Percentiles rank a stretch among this genome's conserved stretches.
Conservation (phyloP, 2,329 filamentous ascomycete species). For the Verticillium nonalfalfae region DNA sequence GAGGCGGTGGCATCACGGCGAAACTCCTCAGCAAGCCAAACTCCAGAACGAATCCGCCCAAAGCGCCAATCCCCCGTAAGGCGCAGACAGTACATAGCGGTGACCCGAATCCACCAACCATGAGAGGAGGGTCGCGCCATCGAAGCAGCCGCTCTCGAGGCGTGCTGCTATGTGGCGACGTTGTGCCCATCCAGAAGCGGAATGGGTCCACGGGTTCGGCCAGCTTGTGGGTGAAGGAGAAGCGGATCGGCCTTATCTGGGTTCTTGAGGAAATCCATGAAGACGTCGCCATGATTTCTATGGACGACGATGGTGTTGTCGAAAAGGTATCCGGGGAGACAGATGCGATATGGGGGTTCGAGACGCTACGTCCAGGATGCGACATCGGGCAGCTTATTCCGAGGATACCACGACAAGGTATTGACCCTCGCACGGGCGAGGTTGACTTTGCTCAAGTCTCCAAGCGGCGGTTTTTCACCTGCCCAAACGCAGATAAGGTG, state of each 20-base stretch:
- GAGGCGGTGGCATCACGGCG: conserved; percentile 68
- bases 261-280: conserved; percentile 97
- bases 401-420: conserved; percentile 70
- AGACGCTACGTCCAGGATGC: conserved; percentile 58
- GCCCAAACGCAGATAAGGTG: conserved; percentile 67
- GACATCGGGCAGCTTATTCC: conserved; percentile 76
- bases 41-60: conserved; percentile 49
- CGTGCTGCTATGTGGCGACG: conserved; percentile 89
- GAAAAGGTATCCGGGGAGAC: conserved; percentile 66
- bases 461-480: conserved; percentile 75
- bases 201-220: conserved; percentile 89
- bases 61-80: conserved; percentile 44
- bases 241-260: conserved; percentile 90
- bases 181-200: conserved; percentile 95
- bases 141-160: conserved; percentile 73
- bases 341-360: conserved; percentile 79
- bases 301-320: conserved; percentile 74
- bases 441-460: conserved; percentile 73
- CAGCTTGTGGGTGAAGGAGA: conserved; percentile 98
- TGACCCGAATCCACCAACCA: conserved; percentile 47
- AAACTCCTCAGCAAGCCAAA: conserved; percentile 79
- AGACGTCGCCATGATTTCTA: conserved; percentile 70
- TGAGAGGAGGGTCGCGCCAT: conserved; percentile 53
- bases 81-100: conserved; percentile 59
- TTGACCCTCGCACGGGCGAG: conserved; percentile 62